Conservation (phyloP, 2,329 filamentous ascomycete genomes). For the Colletotrichum endophyticum region DNA sequence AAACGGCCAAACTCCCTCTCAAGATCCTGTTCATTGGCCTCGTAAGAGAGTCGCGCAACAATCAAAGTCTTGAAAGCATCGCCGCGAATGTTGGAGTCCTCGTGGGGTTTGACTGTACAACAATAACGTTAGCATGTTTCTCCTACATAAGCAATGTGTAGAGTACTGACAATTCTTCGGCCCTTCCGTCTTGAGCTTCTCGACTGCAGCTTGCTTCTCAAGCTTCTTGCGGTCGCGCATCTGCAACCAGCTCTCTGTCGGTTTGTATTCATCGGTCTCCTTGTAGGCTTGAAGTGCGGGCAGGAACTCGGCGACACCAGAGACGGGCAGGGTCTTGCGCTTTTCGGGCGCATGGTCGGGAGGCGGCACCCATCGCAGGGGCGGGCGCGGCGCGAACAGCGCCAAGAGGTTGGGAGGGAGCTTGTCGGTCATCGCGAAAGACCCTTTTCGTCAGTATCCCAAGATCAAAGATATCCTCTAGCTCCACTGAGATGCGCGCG, state of each 20-base stretch:
- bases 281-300: conserved; percentile 78
- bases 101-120: conserved; percentile 73
- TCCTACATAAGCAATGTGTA: neutral
- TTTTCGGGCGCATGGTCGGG: conserved; percentile 84
- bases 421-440: conserved; percentile 85
- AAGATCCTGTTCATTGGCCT: conserved; percentile 86
- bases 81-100: conserved; percentile 88
- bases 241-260: conserved; percentile 94
- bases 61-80: conserved; percentile 97
- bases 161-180: conserved; percentile 53
- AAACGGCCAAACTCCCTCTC: conserved; percentile 94
- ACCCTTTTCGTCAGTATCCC: neutral
- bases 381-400: conserved; percentile 93
- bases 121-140: conserved; percentile 22
- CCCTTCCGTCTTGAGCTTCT: conserved; percentile 67
- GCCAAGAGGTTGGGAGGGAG: conserved; percentile 90
- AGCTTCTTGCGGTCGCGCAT: conserved; percentile 80
- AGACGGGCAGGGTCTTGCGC: conserved; percentile 75
- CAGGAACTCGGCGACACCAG: conserved; percentile 77
- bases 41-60: conserved; percentile 87
- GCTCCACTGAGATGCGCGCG: neutral
- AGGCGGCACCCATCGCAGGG: conserved; percentile 86
- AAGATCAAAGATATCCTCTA: neutral
- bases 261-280: conserved; percentile 75
- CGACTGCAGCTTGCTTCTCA: conserved; percentile 76